Percentiles rank a stretch among this genome's conserved stretches.
Conservation (phyloP, 495 filamentous ascomycete genomes). For the Neurospora sp. region DNA sequence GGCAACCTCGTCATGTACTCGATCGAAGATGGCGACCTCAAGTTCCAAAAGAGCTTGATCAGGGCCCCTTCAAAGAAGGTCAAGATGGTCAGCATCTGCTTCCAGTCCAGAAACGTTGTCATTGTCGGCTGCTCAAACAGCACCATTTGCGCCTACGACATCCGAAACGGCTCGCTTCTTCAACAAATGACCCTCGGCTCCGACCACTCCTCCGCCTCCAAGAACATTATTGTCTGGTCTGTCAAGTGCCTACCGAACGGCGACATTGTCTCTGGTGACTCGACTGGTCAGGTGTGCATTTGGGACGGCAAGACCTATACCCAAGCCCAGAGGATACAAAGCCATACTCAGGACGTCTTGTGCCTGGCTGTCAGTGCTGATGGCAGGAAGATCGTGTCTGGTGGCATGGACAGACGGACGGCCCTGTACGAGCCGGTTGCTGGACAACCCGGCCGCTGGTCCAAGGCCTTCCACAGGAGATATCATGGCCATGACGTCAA, state of each 20-base stretch:
- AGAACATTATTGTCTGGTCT: conserved; percentile 85
- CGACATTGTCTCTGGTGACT: conserved; percentile 89
- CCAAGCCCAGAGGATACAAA: conserved; percentile 70
- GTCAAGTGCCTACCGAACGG: conserved; percentile 79
- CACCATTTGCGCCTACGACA: conserved; percentile 82
- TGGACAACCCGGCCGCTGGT: conserved; percentile 59
- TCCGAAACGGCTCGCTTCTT: conserved; percentile 60
- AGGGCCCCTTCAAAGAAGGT: conserved; percentile 69
- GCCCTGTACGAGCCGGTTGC: conserved; percentile 61
- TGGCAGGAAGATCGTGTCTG: conserved; percentile 78
- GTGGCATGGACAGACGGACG: conserved; percentile 82
- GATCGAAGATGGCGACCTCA: conserved; percentile 69
- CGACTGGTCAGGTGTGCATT: conserved; percentile 81
- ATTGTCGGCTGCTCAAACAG: conserved; percentile 89
- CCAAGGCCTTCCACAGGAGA: conserved; percentile 67
- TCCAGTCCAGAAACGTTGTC: conserved; percentile 71
- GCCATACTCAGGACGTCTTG: conserved; percentile 83
- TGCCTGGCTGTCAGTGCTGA: conserved; percentile 70
- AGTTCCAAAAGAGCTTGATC: conserved; percentile 57
- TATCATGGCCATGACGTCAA: conserved; percentile 93
- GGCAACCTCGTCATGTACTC: conserved; percentile 78
- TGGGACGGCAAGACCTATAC: conserved; percentile 90
- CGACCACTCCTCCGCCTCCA: conserved; percentile 61
- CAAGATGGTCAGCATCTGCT: conserved; percentile 79
- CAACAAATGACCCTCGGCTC: conserved; percentile 77